phyloP scores from a whole-genome alignment of 73 alveolate genomes.

The Paramecium octaurelia region DNA sequence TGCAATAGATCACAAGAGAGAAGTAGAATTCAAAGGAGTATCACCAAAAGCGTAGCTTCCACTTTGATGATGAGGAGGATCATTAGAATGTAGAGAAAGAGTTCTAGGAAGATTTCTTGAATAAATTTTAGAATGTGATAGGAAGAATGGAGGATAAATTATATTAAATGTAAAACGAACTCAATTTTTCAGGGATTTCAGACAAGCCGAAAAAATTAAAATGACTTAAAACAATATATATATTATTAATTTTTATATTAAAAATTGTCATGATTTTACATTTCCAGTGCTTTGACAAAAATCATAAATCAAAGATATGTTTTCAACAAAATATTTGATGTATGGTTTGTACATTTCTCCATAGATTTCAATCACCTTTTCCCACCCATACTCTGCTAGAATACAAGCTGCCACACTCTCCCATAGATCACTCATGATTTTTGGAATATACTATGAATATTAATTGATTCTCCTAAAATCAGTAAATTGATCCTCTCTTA shows the following conservation, averaged over 20 bases:
- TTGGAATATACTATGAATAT: not conserved
- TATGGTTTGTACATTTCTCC: conserved; percentile 33
- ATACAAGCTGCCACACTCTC: conserved; percentile 36
- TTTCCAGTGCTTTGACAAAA: not conserved
- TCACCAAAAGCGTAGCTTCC: not conserved
- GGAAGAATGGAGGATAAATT: conserved; percentile 35
- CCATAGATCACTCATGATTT: conserved; percentile 31
- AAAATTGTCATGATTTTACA: not conserved
- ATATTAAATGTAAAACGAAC: not conserved
- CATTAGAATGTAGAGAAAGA: not conserved
- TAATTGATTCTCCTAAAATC: not conserved
- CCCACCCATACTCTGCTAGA: not conserved
- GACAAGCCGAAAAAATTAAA: not conserved
- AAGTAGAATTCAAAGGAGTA: not conserved
- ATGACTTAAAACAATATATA: not conserved
- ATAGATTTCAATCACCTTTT: not conserved
- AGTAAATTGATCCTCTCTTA: not conserved
- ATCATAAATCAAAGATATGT: not conserved
- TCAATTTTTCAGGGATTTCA: not conserved
- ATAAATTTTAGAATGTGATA: conserved; percentile 36
- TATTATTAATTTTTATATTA: not conserved
- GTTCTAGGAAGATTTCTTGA: not conserved
- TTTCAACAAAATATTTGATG: not conserved
- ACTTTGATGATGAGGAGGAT: not conserved
- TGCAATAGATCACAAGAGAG: not conserved